Evolutionary conservation across 164 flowering plant genomes (phyloP), one percentile per base, ranked within the genome.

Genomic region (Vitis vinifera): DNA sequence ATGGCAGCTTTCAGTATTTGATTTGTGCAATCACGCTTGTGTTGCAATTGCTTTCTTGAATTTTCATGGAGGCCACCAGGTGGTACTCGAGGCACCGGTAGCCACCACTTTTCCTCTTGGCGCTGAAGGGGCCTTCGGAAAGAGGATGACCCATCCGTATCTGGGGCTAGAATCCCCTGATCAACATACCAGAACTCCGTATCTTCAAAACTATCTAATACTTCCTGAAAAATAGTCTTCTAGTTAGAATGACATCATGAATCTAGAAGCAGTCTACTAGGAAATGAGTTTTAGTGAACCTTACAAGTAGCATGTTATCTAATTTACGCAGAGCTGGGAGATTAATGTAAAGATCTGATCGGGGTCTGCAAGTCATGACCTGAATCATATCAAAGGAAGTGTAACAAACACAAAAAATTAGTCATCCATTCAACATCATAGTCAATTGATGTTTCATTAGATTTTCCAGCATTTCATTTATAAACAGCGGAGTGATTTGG

Each of bases 151-250:
- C 86, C 89, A 69, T 87, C 85, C 55, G 68, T 67, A 23, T 83
- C 88, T 13, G 80, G 76, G 55, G 86, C 81, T 60, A 79, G 9
- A 66, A 87, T 80, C 14, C 93, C 93, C 74, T 87, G 89, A 61
- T 89, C 93, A n/a, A 89, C 86, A 73, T 87, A 89, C 93, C 91
- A 87, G 76, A 89, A 89, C 71, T 89, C 93, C 9, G 83, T 73
- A 48, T 70, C 55, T 0, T 68, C 73, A 52, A 89, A 89, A 66
- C 88, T 77, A 56, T 89, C 89, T 44, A 89, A 68, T 69, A 85
- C 74, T 67, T 85, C 93, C 93, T 89, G 85, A 14, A 65, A 68
- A 58, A 74, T 17, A 6, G 59, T 30, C 13, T 3, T 9, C 37
- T 23, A 27, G 50, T 75, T 56, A 71, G 67, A 49, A 66, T 60